Conservation (phyloP, 2,329 filamentous ascomycete species). For the Phaeophleospora eucalypticola region DNA sequence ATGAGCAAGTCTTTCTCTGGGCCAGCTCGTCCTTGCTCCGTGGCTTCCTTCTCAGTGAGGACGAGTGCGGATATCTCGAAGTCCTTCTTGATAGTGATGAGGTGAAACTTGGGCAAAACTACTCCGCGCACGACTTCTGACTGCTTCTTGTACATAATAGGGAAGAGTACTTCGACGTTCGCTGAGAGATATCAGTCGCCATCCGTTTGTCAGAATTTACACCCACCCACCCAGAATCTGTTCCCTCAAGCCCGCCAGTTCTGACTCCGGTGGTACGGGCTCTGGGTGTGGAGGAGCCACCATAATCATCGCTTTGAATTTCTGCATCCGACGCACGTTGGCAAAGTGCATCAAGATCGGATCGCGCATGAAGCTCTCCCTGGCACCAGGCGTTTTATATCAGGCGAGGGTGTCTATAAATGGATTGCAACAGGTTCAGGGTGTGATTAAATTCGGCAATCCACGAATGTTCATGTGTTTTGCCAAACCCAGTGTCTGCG, state of each 20-base stretch:
- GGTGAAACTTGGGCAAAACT: not conserved
- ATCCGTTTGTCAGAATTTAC: not conserved
- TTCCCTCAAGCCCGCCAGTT: not conserved
- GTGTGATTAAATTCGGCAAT: not conserved
- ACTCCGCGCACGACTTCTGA: not conserved
- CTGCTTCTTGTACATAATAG: not conserved
- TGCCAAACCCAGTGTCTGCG: too few relatives aligned
- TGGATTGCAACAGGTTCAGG: not conserved
- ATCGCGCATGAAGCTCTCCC: not conserved
- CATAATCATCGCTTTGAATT: not conserved
- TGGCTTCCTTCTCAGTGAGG: not conserved
- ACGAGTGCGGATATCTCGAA: not conserved
- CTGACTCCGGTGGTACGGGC: not conserved
- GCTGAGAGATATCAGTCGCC: not conserved
- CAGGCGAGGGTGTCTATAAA: not conserved
- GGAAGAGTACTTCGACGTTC: not conserved
- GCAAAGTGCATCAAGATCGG: not conserved
- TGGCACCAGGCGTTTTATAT: not conserved
- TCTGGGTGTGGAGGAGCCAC: not conserved
- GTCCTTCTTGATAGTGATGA: not conserved
- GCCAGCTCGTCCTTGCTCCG: not conserved
- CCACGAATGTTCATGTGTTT: too few relatives aligned
- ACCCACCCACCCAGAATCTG: slow-evolving; percentile 1
- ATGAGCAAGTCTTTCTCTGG: not conserved
- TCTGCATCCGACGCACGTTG: not conserved